Percentiles rank a stretch among this genome's conserved stretches.
phyloP scores from a whole-genome alignment of 2,329 filamentous ascomycete genomes.

The Neofusicoccum umdonicola region DNA sequence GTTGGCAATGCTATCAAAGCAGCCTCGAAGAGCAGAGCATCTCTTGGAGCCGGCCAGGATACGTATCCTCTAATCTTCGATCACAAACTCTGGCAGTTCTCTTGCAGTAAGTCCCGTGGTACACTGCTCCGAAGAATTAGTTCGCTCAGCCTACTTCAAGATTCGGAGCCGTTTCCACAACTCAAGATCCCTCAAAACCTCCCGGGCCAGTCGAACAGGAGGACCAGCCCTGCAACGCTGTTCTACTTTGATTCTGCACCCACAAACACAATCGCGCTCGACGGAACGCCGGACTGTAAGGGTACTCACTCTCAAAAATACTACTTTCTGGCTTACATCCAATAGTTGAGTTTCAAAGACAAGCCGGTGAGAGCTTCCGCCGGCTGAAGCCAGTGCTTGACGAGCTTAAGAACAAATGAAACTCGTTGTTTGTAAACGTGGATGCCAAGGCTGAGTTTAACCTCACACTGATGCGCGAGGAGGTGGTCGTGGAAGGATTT shows the following conservation, averaged over 20 bases:
- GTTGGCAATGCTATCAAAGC: neutral
- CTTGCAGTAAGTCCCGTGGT: neutral
- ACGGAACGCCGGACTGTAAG: slow-evolving; percentile 5
- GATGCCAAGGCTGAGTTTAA: no score
- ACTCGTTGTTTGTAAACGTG: no score
- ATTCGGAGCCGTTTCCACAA: neutral
- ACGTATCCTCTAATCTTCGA: neutral
- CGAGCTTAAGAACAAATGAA: neutral
- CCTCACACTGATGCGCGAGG: no score
- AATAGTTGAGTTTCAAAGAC: neutral
- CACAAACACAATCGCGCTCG: neutral
- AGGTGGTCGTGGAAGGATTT: no score
- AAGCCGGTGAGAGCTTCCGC: neutral
- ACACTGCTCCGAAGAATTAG: no score
- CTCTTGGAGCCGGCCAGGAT: neutral
- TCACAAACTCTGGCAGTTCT: neutral
- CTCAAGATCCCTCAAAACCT: neutral
- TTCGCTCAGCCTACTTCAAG: neutral
- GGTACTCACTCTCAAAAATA: no score
- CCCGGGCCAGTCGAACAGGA: no score
- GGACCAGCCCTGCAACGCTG: neutral
- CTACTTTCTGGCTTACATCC: neutral
- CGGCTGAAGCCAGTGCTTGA: neutral
- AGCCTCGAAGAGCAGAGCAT: neutral
- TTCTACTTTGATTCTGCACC: neutral